Conservation (phyloP, 225 moss, liverwort and hornwort genomes). For the Climacium dendroides region DNA sequence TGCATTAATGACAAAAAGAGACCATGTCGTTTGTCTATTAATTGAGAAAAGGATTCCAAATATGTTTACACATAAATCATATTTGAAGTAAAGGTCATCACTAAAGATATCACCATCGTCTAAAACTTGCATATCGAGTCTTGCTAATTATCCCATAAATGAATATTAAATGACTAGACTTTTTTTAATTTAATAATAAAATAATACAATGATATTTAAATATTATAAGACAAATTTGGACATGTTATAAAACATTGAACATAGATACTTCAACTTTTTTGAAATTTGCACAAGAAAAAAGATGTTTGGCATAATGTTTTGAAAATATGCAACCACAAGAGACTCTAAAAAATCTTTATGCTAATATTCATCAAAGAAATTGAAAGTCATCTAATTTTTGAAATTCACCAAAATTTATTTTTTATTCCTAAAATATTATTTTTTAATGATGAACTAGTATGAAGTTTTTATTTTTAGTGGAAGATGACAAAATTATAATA, state of each 20-base stretch:
- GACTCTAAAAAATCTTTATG: too few species aligned
- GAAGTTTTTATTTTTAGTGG: too few species aligned
- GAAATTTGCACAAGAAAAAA: background rate
- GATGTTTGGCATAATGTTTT: background rate
- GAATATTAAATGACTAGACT: too few species aligned
- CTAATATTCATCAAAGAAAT: fast-evolving
- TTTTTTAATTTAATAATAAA: too few species aligned
- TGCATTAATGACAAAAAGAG: background rate
- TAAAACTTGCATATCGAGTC: background rate
- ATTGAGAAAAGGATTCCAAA: background rate
- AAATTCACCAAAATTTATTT: fast-evolving
- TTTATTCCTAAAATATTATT: too few species aligned
- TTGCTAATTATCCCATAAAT: fast-evolving
- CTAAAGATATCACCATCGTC: background rate
- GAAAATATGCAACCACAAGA: fast-evolving
- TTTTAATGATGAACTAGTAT: too few species aligned
- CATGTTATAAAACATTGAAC: background rate
- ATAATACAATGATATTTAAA: too few species aligned
- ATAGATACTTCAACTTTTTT: background rate
- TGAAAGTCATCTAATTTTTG: background rate
- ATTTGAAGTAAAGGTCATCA: background rate
- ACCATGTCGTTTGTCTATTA: too few species aligned
- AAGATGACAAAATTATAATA: background rate
- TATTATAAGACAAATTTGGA: background rate
- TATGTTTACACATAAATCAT: fast-evolving